Evolutionary conservation across 371 early-diverging fungal species (phyloP), one percentile per base, ranked within the genome.

Genomic region (Blyttiomyces sp.): DNA sequence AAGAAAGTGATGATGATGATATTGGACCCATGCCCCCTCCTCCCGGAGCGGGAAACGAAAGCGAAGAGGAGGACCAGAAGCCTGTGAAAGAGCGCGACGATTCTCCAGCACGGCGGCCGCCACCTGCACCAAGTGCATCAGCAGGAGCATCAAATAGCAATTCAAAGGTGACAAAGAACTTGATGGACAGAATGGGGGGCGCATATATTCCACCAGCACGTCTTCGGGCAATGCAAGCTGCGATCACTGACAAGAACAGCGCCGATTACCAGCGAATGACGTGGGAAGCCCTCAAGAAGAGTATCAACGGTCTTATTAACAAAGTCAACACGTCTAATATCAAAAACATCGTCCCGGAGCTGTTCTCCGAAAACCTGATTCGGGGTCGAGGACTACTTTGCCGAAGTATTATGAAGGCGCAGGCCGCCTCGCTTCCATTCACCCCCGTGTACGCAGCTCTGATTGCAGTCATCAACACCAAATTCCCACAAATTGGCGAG

Each of bases 271-370:
- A 97, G 73, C 88, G 96, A 13, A 85, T 93, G 70, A 85, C 84
- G 30, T 97, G 98, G 98, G 96, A 97, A 63, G 87, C 88, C 4
- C 79, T 97, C 9, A 96, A 95, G 70, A 96, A 96, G 73, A 86
- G 86, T 49, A 88, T 97, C 63, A 95, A 96, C 67, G 98, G 95
- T 59, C 81, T 91, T 17, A 90, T 96, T 71, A 97, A 96, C 84
- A 96, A 94, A 82, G 92, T 93, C 34, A 96, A 94, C 61, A 86
- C 80, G 3, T 72, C 88, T 23, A 97, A 97, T 69, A 88, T 96
- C 70, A 94, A 94, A 55, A 84, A 88, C 61, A 88, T 96, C 64
- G 77, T 94, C 32, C 89, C 90, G 21, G 94, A 95, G 69, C 63
- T 97, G 36, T 92, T 97, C 76, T 79, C 84, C 9, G 93, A 93